Base-by-base conservation (phyloP, 1,284 basidiomycete genomes). In the Leccinum solheimii region DNA sequence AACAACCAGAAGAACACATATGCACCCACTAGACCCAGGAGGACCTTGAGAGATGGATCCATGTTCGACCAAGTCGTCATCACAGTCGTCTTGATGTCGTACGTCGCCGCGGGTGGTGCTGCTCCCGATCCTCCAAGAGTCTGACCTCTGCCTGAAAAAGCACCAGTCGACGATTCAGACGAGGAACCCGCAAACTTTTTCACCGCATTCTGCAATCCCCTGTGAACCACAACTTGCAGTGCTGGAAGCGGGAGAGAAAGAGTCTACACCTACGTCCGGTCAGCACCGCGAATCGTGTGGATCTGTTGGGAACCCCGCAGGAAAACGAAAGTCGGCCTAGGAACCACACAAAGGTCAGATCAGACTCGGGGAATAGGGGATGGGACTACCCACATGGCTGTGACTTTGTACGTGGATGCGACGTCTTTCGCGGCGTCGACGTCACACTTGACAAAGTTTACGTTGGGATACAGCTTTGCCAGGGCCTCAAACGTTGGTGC, bases 371-470 rank as follows among this genome's bases (percentile, higher is more conserved):
- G 32, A n/a, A 36, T 26, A n/a, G n/a, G 43, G n/a, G 11, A 13
- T 19, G 10, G 43, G 2, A 13, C 19, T 21, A n/a, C 83, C 68
- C 67, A 88, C 89, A 92, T 91, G 1, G 87, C 88, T 38, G 83
- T 76, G 53, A 92, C 80, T 2, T 75, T 74, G 71, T 91, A 92
- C 49, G 75, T 65, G 34, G 76, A 70, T 7, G 90, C 84, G 27
- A 92, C 86, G 58, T 91, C 90, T 65, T 67, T 75, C 13, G 84
- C 86, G 56, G 81, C 84, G 68, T 92, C 90, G 14, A 91, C 89
- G 68, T 92, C 90, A 68, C 88, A 90, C 71, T 92, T 92, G 68
- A 91, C 70, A 75, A 93, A 92, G 72, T 90, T 90, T 60, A 88
- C 90, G 53, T 80, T 81, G 26, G 76, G 77, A 70, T 88, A 86